Base-by-base conservation (phyloP, 176 grass and related monocot species). In the Paspalum notatum region DNA sequence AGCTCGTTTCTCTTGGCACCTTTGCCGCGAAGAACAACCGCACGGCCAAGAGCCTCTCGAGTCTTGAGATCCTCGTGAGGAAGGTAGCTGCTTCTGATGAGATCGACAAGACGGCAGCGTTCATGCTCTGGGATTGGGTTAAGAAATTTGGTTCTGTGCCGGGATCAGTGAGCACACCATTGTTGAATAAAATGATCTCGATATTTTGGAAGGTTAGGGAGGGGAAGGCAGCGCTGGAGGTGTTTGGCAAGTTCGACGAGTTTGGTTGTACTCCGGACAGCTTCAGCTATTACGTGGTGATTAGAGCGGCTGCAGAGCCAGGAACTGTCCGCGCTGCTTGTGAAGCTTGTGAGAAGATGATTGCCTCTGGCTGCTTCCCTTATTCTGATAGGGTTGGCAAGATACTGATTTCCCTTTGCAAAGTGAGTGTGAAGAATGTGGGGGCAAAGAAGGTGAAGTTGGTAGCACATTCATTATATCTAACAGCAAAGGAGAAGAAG, bases 61-160 rank as follows among this genome's bases (percentile, higher is more conserved):
- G 90, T 72, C 69, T 86, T 68, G 86, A 90, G 77, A 65, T 78
- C 62, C 69, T 99, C 68, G 76, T 89, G 24, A 50, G 62, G 66
- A 88, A 90, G 52, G 26, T 99, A 57, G 76, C 81, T 58, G 74
- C 51, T 42, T 87, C 66, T 1, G 74, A 47, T 9, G 85, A 89
- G 80, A 62, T 90, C 42, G 73, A 52, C 55, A 93, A 93, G 57
- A 87, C 63, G 82, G 82, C 93, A 32, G 84, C 80, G 0, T 96
- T 96, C 83, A 47, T 86, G 91, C 82, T 99, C 37, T 95, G 93
- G 97, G 93, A 99, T 90, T 72, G 91, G 63, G 38, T 96, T 50
- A 96, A 93, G 85, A 89, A 99, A 79, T 86, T 93, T 45, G 93
- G 86, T 17, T 50, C 49, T 53, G 82, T 88, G 58, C 82, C 84